Conservation (phyloP, 73 alveolate genomes). For the Paraurostyla sp. region DNA sequence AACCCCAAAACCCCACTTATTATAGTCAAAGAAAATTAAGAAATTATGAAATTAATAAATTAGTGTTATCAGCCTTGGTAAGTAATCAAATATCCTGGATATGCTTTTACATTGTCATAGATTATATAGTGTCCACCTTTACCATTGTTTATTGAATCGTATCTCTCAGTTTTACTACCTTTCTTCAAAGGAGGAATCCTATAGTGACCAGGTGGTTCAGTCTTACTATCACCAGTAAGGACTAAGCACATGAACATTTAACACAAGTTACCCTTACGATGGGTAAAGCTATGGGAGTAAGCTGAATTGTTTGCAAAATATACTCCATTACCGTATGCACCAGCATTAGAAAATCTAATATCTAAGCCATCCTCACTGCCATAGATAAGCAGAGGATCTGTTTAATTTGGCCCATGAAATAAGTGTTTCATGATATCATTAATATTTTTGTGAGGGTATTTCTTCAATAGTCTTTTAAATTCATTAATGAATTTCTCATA, state of each 20-base stretch:
- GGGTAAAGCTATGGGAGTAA: slow-evolving; percentile 39
- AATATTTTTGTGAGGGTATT: background rate
- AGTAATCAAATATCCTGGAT: slow-evolving; percentile 54
- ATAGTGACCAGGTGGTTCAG: background rate
- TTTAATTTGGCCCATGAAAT: slow-evolving; percentile 64
- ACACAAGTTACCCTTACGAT: background rate
- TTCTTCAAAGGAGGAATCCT: slow-evolving; percentile 38
- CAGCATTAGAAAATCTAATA: slow-evolving; percentile 59
- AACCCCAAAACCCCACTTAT: no score
- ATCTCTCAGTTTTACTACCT: slow-evolving; percentile 36
- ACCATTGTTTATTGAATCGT: slow-evolving; percentile 46
- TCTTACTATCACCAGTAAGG: slow-evolving; percentile 43
- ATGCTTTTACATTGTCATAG: slow-evolving; percentile 31
- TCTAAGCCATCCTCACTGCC: slow-evolving; percentile 69
- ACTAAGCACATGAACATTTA: slow-evolving; percentile 57
- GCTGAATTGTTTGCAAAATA: slow-evolving; percentile 69
- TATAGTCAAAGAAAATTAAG: no score
- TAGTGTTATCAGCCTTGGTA: background rate
- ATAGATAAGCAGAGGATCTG: slow-evolving; percentile 53
- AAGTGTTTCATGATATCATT: slow-evolving; percentile 46
- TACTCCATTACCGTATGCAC: slow-evolving; percentile 67
- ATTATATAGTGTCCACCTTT: slow-evolving; percentile 27
- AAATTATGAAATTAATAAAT: no score
- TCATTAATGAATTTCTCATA: slow-evolving; percentile 35
- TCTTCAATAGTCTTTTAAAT: background rate